Percentiles rank a stretch among this genome's conserved stretches.
Conservation (phyloP, 148 eudicot genomes). For the Hydrangea macrophylla region DNA sequence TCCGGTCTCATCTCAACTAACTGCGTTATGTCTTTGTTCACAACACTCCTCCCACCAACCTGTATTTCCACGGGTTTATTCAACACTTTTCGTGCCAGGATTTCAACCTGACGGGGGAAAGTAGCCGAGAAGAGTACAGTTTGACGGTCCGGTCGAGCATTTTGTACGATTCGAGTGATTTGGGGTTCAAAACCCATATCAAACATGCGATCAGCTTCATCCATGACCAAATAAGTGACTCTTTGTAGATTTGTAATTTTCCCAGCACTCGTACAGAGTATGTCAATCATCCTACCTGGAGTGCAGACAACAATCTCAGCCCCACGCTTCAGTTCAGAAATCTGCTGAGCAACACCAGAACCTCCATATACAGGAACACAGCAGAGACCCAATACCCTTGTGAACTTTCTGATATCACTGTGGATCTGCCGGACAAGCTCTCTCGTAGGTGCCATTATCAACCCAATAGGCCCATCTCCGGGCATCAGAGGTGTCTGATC, state of each 20-base stretch:
- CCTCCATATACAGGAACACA: conserved; percentile 81
- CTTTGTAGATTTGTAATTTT: conserved; percentile 71
- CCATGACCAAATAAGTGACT: too few species aligned
- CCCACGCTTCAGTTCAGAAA: too few species aligned
- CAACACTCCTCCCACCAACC: too few species aligned
- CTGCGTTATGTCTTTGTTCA: conserved; percentile 1
- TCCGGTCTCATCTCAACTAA: conserved; percentile 24
- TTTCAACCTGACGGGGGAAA: conserved; percentile 24
- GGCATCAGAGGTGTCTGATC: too few species aligned
- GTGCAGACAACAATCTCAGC: too few species aligned
- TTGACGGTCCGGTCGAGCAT: conserved; percentile 3
- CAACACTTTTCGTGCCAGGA: not conserved
- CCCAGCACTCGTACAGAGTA: conserved; percentile 64
- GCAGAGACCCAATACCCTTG: conserved; percentile 54
- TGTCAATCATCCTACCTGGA: conserved; percentile 80
- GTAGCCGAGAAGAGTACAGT: conserved; percentile 11
- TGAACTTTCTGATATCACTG: conserved; percentile 59
- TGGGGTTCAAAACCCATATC: conserved; percentile 16
- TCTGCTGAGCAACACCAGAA: too few species aligned
- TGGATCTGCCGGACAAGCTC: too few species aligned
- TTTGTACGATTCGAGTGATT: conserved; percentile 1
- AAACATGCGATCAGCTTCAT: too few species aligned
- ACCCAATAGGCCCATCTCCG: too few species aligned
- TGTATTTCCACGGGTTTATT: conserved; percentile 1
- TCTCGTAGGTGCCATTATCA: too few species aligned